A percentile compares a stretch with the other conserved stretches of the same genome.
phyloP scores from a whole-genome alignment of 2,329 filamentous ascomycete species.

The Fusarium sp. region DNA sequence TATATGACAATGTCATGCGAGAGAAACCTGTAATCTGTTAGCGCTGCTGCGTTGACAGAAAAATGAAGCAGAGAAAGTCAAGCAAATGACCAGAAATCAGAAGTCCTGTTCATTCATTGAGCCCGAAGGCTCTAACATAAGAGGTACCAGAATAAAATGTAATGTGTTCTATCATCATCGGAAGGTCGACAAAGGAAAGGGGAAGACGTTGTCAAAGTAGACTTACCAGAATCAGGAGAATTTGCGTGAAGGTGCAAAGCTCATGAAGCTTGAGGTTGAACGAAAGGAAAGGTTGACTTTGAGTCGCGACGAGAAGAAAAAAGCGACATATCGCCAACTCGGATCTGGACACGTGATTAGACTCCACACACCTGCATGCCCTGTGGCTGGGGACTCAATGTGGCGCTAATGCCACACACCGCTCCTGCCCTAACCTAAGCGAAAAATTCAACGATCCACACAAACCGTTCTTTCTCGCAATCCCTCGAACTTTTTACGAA shows the following conservation, averaged over 20 bases:
- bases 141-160: constrained; percentile 91
- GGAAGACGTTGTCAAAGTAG: neutral
- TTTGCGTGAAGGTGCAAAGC: neutral
- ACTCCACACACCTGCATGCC: neutral
- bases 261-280: constrained; percentile 1
- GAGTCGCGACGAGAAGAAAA: constrained; percentile 31
- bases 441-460: constrained; percentile 58
- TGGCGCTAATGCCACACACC: constrained; percentile 14
- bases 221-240: constrained; percentile 50
- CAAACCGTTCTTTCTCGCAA: constrained; percentile 41
- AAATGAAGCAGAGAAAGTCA: constrained; percentile 13
- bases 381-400: neutral
- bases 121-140: constrained; percentile 82
- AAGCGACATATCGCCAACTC: constrained; percentile 25
- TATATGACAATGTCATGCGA: neutral
- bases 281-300: constrained; percentile 19
- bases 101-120: constrained; percentile 90
- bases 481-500: constrained; percentile 39
- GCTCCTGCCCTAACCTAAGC: constrained; percentile 60
- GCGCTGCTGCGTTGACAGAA: constrained; percentile 15
- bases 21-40: constrained; percentile 33
- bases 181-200: constrained; percentile 40
- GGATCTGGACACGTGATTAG: constrained; percentile 28
- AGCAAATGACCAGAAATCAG: constrained; percentile 64
- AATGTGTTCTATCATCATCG: constrained; percentile 80